A percentile compares a stretch with the other conserved stretches of the same genome.
Evolutionary conservation across 805 yeast species (phyloP).

Genomic region (Starmerella bacillaris): DNA sequence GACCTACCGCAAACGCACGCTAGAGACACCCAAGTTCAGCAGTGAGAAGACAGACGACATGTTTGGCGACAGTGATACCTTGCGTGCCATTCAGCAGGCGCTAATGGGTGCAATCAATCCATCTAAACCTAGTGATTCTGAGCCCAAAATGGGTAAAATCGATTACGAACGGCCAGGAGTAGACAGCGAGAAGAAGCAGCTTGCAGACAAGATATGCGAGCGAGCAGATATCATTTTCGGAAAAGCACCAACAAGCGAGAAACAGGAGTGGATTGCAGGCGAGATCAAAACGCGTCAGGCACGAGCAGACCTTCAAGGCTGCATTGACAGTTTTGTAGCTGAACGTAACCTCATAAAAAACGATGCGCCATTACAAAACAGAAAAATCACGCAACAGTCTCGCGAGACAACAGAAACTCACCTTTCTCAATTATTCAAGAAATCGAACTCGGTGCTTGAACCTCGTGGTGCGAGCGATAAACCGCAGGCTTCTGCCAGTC

Average conservation of each 20-base stretch:
- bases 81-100: conserved; percentile 19
- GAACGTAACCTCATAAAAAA: conserved; percentile 6
- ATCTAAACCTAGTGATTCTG: background rate
- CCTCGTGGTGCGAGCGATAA: conserved; percentile 10
- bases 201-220: too few relatives aligned
- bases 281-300: conserved; percentile 53
- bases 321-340: conserved; percentile 10
- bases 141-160: background rate
- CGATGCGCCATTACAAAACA: conserved; percentile 3
- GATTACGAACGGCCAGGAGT: background rate
- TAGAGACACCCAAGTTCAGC: too few relatives aligned
- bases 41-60: too few relatives aligned
- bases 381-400: conserved; percentile 11
- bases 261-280: conserved; percentile 48
- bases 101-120: conserved; percentile 14
- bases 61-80: conserved; percentile 16
- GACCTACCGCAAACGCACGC: too few relatives aligned
- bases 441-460: conserved; percentile 13
- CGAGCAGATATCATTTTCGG: conserved; percentile 59
- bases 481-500: conserved; percentile 12
- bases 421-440: conserved; percentile 13
- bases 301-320: conserved; percentile 33
- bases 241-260: conserved; percentile 35
- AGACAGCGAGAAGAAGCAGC: background rate
- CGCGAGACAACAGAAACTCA: conserved; percentile 12